A percentile compares a stretch with the other conserved stretches of the same genome.
phyloP scores from a whole-genome alignment of 179 eudicot species.

The Pouteria campechiana region DNA sequence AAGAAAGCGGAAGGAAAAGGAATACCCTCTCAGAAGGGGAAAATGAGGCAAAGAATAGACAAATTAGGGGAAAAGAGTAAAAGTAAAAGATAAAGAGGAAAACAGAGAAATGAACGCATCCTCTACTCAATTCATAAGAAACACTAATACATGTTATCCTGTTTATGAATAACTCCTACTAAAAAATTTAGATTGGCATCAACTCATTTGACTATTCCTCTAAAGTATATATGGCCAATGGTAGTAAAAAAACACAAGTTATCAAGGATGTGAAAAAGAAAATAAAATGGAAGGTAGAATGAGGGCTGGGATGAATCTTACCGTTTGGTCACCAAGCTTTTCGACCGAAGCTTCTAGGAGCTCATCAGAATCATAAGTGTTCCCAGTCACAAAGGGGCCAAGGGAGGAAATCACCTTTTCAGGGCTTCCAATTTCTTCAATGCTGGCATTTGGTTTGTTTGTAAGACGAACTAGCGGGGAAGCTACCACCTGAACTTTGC shows the following conservation, averaged over 20 bases:
- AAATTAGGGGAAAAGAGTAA: background rate
- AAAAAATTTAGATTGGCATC: too few species aligned
- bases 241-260: background rate
- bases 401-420: conserved; percentile 90
- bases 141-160: too few species aligned
- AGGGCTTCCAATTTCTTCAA: conserved; percentile 90
- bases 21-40: background rate
- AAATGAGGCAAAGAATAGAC: background rate
- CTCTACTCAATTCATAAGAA: too few species aligned
- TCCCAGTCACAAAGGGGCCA: conserved; percentile 95
- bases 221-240: too few species aligned
- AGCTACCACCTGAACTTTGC: conserved; percentile 85
- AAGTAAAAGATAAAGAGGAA: background rate
- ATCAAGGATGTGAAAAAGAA: background rate
- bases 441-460: conserved; percentile 78
- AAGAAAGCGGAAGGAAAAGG: too few species aligned
- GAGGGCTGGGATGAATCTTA: conserved; percentile 12
- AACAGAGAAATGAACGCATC: background rate
- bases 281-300: background rate
- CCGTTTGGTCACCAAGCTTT: conserved; percentile 79
- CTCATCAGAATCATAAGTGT: conserved; percentile 69
- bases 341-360: conserved; percentile 60
- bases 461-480: conserved; percentile 95
- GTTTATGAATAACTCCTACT: too few species aligned
- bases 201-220: too few species aligned